Percentiles rank a stretch among this genome's conserved stretches.
phyloP scores from a whole-genome alignment of 2,329 filamentous ascomycete genomes.

The Colletotrichum theobromicola region DNA sequence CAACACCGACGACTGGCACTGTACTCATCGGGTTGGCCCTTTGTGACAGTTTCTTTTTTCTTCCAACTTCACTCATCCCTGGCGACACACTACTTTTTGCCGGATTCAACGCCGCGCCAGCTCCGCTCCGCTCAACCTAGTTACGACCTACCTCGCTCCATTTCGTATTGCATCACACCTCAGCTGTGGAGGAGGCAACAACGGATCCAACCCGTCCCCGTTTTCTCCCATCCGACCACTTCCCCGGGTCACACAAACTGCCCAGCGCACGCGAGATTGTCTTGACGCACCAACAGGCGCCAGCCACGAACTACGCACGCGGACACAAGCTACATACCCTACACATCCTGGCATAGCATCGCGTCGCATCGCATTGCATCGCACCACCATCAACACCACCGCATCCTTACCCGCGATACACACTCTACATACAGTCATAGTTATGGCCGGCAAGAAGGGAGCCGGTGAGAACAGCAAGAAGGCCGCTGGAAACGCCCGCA shows the following conservation, averaged over 20 bases:
- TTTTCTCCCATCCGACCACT: conserved; percentile 7
- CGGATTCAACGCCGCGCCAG: not conserved
- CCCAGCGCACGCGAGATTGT: conserved; percentile 2
- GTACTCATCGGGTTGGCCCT: not conserved
- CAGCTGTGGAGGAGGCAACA: conserved; percentile 16
- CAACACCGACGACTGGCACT: not conserved
- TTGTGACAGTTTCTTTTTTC: not conserved
- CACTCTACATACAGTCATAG: not conserved
- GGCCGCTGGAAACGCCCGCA: conserved; percentile 85
- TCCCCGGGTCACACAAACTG: conserved; percentile 4
- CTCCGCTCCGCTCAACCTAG: conserved; percentile 2
- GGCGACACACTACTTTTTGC: not conserved
- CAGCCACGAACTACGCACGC: conserved; percentile 8
- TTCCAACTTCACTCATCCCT: not conserved
- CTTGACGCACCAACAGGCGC: conserved; percentile 8
- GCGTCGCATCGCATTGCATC: conserved; percentile 13
- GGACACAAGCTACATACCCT: not conserved
- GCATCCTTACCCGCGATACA: not conserved
- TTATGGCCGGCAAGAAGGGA: conserved; percentile 74
- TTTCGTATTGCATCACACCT: not conserved
- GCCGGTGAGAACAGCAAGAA: conserved; percentile 86
- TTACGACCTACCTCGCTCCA: not conserved
- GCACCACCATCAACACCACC: not conserved
- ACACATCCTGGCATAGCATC: not conserved
- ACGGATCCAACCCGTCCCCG: not conserved